Conservation (phyloP, 1,139 yeast species). For the Diutina neorugosa region DNA sequence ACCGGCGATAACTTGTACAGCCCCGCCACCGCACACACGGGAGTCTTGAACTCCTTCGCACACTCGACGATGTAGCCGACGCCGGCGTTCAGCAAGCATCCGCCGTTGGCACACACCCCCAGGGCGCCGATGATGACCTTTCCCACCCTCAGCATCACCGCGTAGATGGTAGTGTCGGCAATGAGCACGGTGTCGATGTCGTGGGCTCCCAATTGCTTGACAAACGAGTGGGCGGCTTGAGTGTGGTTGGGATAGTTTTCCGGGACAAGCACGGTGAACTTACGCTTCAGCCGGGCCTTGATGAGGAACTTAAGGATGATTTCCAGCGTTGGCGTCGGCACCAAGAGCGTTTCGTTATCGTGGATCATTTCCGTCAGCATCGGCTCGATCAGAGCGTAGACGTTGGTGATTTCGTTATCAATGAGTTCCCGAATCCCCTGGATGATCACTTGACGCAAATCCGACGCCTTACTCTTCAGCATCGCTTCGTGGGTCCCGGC, state of each 20-base stretch:
- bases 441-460: conserved; percentile 76
- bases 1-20: conserved; percentile 85
- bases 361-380: conserved; percentile 91
- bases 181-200: conserved; percentile 84
- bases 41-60: conserved; percentile 89
- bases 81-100: conserved; percentile 82
- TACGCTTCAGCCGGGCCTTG: conserved; percentile 81
- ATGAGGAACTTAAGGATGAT: conserved; percentile 81
- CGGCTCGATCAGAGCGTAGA: conserved; percentile 82
- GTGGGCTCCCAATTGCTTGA: conserved; percentile 66
- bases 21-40: conserved; percentile 93
- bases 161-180: conserved; percentile 88
- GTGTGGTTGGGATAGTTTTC: conserved; percentile 89
- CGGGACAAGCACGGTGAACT: conserved; percentile 83
- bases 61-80: conserved; percentile 91
- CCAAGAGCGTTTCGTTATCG: conserved; percentile 80
- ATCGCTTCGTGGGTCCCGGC: conserved; percentile 4
- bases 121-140: conserved; percentile 89
- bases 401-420: conserved; percentile 73
- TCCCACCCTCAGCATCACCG: conserved; percentile 95
- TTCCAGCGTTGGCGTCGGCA: conserved; percentile 88
- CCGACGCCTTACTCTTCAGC: conserved; percentile 38
- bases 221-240: conserved; percentile 64
- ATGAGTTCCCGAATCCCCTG: conserved; percentile 90
- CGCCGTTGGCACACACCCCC: conserved; percentile 93